phyloP scores from a whole-genome alignment of 129 eudicot species.

The Saussurea involucrata region DNA sequence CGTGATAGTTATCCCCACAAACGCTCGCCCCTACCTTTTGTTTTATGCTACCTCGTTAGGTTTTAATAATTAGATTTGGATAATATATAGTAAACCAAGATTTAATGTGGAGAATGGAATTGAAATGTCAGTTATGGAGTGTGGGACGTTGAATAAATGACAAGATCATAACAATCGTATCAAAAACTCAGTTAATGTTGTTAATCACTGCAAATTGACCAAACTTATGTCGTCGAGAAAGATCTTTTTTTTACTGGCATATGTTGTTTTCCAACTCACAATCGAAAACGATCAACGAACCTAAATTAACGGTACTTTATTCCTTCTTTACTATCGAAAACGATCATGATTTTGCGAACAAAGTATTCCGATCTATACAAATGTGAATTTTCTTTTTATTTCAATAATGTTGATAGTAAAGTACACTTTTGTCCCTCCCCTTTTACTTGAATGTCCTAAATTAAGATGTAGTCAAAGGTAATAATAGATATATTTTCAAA shows the following conservation, averaged over 20 bases:
- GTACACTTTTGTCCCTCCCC: not conserved
- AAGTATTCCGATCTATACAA: not conserved
- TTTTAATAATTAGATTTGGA: not conserved
- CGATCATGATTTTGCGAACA: not conserved
- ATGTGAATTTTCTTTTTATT: not conserved
- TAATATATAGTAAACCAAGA: constrained; percentile 14
- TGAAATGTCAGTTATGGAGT: constrained; percentile 35
- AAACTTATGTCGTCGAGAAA: not conserved
- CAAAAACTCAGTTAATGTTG: not conserved
- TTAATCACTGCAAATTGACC: not conserved
- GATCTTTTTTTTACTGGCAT: not conserved
- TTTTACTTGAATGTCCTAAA: constrained; percentile 6
- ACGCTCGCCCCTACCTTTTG: not conserved
- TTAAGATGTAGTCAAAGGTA: constrained; percentile 23
- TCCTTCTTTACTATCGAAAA: not conserved
- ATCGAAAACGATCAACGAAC: not conserved
- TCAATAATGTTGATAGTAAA: not conserved
- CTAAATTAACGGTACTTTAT: not conserved
- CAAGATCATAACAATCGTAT: constrained; percentile 13
- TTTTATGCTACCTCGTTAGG: not conserved
- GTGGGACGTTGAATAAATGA: constrained; percentile 57
- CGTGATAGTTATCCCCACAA: constrained; percentile 46
- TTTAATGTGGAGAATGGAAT: constrained; percentile 49
- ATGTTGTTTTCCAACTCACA: not conserved
- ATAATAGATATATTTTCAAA: constrained; percentile 16